phyloP scores from a whole-genome alignment of 768 basidiomycete genomes.

The Amanita pseudoporphyria region DNA sequence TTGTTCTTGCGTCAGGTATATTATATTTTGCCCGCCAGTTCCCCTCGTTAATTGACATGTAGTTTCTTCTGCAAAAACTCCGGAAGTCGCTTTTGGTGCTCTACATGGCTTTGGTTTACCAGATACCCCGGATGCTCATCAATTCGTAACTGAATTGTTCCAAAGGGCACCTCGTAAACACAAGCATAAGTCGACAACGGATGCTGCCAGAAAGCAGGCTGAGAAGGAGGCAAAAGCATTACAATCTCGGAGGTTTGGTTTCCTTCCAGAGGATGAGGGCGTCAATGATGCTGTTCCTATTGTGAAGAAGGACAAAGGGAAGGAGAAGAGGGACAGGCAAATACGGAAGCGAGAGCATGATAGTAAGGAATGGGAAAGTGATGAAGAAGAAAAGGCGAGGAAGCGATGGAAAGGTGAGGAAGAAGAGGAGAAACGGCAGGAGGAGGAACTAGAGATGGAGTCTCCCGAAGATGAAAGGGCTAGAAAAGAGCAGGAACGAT shows the following conservation, averaged over 20 bases:
- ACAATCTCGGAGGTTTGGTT: constrained; percentile 64
- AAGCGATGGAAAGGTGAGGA: constrained; percentile 54
- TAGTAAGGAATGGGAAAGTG: constrained; percentile 82
- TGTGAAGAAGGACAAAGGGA: constrained; percentile 32
- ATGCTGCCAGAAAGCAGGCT: constrained; percentile 48
- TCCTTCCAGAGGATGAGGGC: constrained; percentile 75
- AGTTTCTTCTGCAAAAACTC: constrained; percentile 80
- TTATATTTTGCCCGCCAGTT: background rate
- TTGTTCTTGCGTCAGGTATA: constrained; percentile 77
- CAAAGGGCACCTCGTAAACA: constrained; percentile 67
- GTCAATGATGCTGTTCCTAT: constrained; percentile 22
- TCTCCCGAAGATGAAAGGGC: constrained; percentile 61
- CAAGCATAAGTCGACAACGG: constrained; percentile 48
- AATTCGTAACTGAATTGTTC: constrained; percentile 74
- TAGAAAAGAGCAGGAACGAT: constrained; percentile 61
- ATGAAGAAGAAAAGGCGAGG: constrained; percentile 70
- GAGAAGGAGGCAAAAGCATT: constrained; percentile 69
- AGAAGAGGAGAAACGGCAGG: constrained; percentile 20
- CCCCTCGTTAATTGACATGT: constrained; percentile 3
- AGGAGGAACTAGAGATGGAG: constrained; percentile 35
- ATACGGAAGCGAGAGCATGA: constrained; percentile 77
- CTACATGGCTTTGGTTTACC: constrained; percentile 76
- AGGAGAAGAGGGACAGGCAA: constrained; percentile 51
- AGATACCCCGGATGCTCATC: constrained; percentile 67
- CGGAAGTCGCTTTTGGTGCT: constrained; percentile 67